Evolutionary conservation across 192 early-diverging fungal species (phyloP).

Genomic region (Coemansia sp.): DNA sequence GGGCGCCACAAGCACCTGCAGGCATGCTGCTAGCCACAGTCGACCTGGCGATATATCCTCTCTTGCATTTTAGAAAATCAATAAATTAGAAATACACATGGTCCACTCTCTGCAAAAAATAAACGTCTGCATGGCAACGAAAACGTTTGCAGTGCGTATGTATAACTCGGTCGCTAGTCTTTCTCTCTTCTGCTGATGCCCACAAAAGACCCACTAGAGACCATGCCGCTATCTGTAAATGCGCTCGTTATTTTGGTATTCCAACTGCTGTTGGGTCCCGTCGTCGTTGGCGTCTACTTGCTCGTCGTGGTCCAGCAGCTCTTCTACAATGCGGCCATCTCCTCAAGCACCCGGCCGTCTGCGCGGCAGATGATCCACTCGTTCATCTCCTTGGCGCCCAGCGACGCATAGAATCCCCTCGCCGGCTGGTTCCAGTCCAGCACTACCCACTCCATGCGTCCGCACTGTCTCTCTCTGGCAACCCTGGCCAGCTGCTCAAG

Average conservation of each 20-base stretch:
- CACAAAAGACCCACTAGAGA: neutral
- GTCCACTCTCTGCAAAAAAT: no score
- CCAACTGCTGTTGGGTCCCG: slow-evolving; percentile 1
- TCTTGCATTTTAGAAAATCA: no score
- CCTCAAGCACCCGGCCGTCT: slow-evolving; percentile 55
- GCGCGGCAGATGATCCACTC: slow-evolving; percentile 80
- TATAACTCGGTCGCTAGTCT: no score
- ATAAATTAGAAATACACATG: no score
- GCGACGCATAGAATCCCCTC: slow-evolving; percentile 68
- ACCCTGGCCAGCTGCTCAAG: slow-evolving; percentile 65
- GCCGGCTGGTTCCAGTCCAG: slow-evolving; percentile 84
- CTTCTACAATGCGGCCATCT: slow-evolving; percentile 51
- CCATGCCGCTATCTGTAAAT: neutral
- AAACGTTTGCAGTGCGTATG: no score
- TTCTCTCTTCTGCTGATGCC: neutral
- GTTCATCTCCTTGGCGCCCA: slow-evolving; percentile 65
- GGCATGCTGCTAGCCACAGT: slow-evolving; percentile 1
- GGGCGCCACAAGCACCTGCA: slow-evolving; percentile 1
- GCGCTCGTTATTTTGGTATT: neutral
- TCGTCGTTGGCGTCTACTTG: neutral
- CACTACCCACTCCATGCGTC: slow-evolving; percentile 80
- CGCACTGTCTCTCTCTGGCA: slow-evolving; percentile 64
- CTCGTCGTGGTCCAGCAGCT: neutral
- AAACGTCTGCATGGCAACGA: no score
- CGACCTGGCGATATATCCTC: no score